Percentiles rank a stretch among this genome's conserved stretches.
Evolutionary conservation across 768 basidiomycete genomes (phyloP).

Genomic region (Mycena maculata): DNA sequence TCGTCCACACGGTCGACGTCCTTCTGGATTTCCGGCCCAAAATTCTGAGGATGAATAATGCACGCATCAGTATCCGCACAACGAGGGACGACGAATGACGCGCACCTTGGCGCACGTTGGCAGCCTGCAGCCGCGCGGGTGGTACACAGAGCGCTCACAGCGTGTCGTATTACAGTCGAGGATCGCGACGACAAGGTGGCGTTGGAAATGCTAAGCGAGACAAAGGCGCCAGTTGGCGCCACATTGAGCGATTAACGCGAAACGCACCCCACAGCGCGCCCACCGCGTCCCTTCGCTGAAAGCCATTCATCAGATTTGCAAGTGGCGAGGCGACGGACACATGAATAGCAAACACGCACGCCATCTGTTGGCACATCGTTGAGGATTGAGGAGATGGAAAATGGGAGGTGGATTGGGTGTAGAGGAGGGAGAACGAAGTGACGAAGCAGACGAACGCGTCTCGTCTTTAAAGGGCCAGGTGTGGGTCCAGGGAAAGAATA

Average conservation of each 20-base stretch:
- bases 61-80: not conserved
- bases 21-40: conserved; percentile 74
- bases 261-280: conserved; percentile 73
- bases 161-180: conserved; percentile 75
- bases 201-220: conserved; percentile 76
- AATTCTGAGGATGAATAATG: conserved; percentile 58
- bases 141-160: conserved; percentile 74
- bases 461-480: conserved; percentile 27
- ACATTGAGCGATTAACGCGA: conserved; percentile 19
- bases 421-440: not conserved
- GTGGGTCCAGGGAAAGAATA: conserved; percentile 25
- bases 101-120: conserved; percentile 66
- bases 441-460: not conserved
- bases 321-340: not conserved
- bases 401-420: not conserved
- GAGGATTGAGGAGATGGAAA: conserved; percentile 5
- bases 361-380: conserved; percentile 79
- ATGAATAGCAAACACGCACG: conserved; percentile 60
- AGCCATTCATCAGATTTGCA: not conserved
- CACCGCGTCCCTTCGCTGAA: conserved; percentile 81
- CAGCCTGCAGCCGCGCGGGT: conserved; percentile 66
- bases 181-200: conserved; percentile 78
- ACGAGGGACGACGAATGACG: not conserved
- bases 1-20: conserved; percentile 79
- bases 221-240: conserved; percentile 14